phyloP scores from a whole-genome alignment of 768 basidiomycete genomes.

The Fomitopsis pulvina region DNA sequence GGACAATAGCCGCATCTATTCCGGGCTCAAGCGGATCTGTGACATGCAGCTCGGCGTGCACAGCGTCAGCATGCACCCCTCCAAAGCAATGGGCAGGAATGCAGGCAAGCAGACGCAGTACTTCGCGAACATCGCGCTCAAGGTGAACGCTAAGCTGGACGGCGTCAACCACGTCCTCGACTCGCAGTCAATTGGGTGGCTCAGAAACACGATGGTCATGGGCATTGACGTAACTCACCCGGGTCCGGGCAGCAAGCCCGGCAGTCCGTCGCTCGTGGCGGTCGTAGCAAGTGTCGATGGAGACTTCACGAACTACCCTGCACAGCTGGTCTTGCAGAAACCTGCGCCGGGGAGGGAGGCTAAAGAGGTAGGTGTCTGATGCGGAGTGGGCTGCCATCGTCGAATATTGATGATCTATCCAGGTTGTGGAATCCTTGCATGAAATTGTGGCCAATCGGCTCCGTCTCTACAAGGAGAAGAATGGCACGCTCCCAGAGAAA shows the following conservation, averaged over 20 bases:
- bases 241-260: slow-evolving; percentile 54
- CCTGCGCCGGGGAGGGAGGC: slow-evolving; percentile 33
- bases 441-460: slow-evolving; percentile 72
- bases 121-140: slow-evolving; percentile 75
- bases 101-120: slow-evolving; percentile 67
- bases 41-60: slow-evolving; percentile 70
- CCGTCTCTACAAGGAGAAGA: slow-evolving; percentile 47
- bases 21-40: slow-evolving; percentile 72
- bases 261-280: slow-evolving; percentile 79
- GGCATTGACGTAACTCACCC: slow-evolving; percentile 86
- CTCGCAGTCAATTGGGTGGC: slow-evolving; percentile 49
- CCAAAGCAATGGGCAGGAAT: slow-evolving; percentile 47
- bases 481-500: slow-evolving; percentile 51
- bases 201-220: slow-evolving; percentile 74
- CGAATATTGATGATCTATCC: not conserved
- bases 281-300: slow-evolving; percentile 73
- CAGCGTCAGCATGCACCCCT: slow-evolving; percentile 65
- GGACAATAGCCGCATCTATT: slow-evolving; percentile 71
- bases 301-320: slow-evolving; percentile 71
- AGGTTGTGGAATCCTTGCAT: slow-evolving; percentile 66
- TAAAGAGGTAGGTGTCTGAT: slow-evolving; percentile 25
- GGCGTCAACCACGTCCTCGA: slow-evolving; percentile 73
- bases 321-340: slow-evolving; percentile 61
- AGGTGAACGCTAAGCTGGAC: slow-evolving; percentile 79
- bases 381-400: not conserved